These are phyloP conservation scores for Keithomyces neogunnii DNA, from an alignment of 2,329 filamentous ascomycete genomes.

Conservation along the genomic window DNA sequence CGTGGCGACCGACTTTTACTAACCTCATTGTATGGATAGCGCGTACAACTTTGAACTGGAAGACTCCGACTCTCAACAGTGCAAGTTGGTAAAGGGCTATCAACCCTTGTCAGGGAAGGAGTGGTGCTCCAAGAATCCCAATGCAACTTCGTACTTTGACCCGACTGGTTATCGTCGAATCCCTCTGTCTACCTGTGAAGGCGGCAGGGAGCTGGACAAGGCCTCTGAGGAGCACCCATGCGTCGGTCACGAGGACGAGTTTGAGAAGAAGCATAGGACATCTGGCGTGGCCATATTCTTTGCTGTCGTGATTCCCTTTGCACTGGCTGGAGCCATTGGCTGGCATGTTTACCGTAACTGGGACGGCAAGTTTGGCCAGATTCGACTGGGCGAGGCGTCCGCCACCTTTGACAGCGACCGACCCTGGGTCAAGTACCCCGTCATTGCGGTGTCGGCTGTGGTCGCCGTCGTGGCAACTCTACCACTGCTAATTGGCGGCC, in stretches of 20 bases:
- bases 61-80: slow-evolving; percentile 64
- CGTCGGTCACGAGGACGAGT: slow-evolving; percentile 74
- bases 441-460: slow-evolving; percentile 60
- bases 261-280: slow-evolving; percentile 58
- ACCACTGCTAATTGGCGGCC: slow-evolving; percentile 62
- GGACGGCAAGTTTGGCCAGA: slow-evolving; percentile 85
- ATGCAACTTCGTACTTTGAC: slow-evolving; percentile 70
- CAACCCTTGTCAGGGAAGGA: slow-evolving; percentile 43
- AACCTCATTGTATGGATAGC: slow-evolving; percentile 32
- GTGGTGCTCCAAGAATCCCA: slow-evolving; percentile 52
- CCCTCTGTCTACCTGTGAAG: slow-evolving; percentile 77
- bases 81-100: slow-evolving; percentile 67
- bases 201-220: slow-evolving; percentile 68
- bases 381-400: slow-evolving; percentile 69
- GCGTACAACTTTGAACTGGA: slow-evolving; percentile 90
- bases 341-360: slow-evolving; percentile 82
- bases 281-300: slow-evolving; percentile 76
- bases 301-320: slow-evolving; percentile 69
- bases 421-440: slow-evolving; percentile 73
- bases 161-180: slow-evolving; percentile 84
- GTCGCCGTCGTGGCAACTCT: slow-evolving; percentile 52
- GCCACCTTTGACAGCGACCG: slow-evolving; percentile 57
- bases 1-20: neutral
- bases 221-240: slow-evolving; percentile 50
- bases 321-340: slow-evolving; percentile 60